Evolutionary conservation across 441 rosid genomes (phyloP), one percentile per base, ranked within the genome.

Genomic region (Populus hybrid): DNA sequence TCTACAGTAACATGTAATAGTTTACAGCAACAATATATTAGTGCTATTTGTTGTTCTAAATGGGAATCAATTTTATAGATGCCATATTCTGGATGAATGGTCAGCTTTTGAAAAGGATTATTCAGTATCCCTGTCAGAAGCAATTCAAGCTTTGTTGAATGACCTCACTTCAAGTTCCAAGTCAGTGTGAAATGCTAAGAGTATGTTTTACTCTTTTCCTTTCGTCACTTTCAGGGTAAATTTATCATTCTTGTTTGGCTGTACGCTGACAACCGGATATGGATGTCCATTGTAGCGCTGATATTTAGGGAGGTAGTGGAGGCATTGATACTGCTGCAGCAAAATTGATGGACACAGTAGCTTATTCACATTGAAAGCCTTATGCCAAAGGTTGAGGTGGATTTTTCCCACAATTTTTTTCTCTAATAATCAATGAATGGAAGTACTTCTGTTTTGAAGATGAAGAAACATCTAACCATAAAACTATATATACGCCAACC

Each of bases 81-180:
- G 88, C 97, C 97, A 10, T 83, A 80, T n/a, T 80, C 87, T 94
- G 70, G 97, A 92, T 24, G 86, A 83, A 76, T 94, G 97, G 98
- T 85, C 84, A 14, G 82, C 64, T 1, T 32, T 89, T 19, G 91
- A 89, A 83, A 88, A 38, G n/a, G 94, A 86, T n/a, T 89, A 91
- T 81, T 85, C 81, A 73, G 53, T 11, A 74, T 89, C 89, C 26
- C 72, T 94, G 36, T 81, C 89, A 19, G 95, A 92, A 83, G 83
- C 85, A 72, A 85, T 70, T 74, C 88, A 89, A 86, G 91, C 95
- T 72, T 83, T 92, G 82, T 65, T 80, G 72, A 89, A 90, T 73
- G 75, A n/a, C 89, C 74, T 88, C 91, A 8, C 68, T 85, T 68
- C 90, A 86, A 76, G 90, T 92, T 10, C 97, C 97, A 74, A 78